Conservation (phyloP, 2,329 filamentous ascomycete species). For the Lasiodiplodia citricola region DNA sequence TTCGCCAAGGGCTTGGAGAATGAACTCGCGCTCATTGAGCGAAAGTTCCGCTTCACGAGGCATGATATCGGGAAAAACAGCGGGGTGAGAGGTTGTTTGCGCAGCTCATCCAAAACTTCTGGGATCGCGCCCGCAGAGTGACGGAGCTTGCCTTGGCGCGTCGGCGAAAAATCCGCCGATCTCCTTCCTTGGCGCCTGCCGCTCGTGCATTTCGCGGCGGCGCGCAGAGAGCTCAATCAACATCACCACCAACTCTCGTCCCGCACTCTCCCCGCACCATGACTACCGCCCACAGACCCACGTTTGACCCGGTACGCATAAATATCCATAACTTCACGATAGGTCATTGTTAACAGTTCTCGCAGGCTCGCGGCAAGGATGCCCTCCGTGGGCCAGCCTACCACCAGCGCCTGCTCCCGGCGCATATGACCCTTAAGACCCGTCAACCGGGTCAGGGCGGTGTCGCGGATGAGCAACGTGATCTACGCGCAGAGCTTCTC, state of each 20-base stretch:
- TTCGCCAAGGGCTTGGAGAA: slow-evolving; percentile 80
- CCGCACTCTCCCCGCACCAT: slow-evolving; percentile 39
- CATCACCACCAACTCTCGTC: not conserved
- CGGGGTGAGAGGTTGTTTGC: not conserved
- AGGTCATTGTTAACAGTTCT: slow-evolving; percentile 35
- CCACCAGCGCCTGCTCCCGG: slow-evolving; percentile 92
- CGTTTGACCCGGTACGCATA: slow-evolving; percentile 82
- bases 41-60: slow-evolving; percentile 92
- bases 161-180: slow-evolving; percentile 17
- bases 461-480: slow-evolving; percentile 74
- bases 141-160: slow-evolving; percentile 23
- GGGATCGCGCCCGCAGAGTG: slow-evolving; percentile 11
- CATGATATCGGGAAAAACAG: slow-evolving; percentile 62
- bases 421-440: slow-evolving; percentile 90
- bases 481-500: slow-evolving; percentile 88
- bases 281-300: slow-evolving; percentile 75
- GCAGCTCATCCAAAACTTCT: slow-evolving; percentile 8
- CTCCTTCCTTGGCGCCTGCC: not conserved
- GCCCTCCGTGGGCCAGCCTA: slow-evolving; percentile 91
- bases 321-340: slow-evolving; percentile 1
- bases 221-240: not conserved
- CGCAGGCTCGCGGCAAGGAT: slow-evolving; percentile 88
- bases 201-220: not conserved
- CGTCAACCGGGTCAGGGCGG: slow-evolving; percentile 89
- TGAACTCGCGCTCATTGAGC: slow-evolving; percentile 84